Conservation (phyloP, 495 filamentous ascomycete genomes). For the Aspergillus campestris region DNA sequence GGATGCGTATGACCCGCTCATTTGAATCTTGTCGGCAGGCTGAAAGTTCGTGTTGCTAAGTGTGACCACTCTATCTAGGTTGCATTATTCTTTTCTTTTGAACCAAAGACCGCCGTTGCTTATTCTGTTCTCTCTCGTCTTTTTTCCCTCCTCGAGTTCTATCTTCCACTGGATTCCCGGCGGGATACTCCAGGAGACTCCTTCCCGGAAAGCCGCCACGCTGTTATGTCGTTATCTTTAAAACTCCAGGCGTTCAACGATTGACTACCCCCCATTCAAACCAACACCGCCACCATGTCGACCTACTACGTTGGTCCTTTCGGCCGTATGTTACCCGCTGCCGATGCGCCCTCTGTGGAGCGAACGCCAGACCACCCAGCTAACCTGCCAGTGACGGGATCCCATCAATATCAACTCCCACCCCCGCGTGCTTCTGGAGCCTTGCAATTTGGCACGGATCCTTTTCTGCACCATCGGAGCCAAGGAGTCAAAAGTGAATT, state of each 20-base stretch:
- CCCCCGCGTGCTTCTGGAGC: conserved; percentile 35
- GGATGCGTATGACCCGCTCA: too few relatives aligned
- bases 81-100: too few relatives aligned
- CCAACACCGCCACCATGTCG: conserved; percentile 27
- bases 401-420: conserved; percentile 42
- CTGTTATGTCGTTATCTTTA: conserved; percentile 1
- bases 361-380: conserved; percentile 24
- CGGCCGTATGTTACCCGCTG: conserved; percentile 40
- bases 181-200: too few relatives aligned
- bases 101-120: too few relatives aligned
- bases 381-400: conserved; percentile 29
- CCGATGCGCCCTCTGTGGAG: conserved; percentile 19
- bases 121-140: too few relatives aligned
- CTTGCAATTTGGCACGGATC: conserved; percentile 38
- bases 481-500: conserved; percentile 22
- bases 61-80: too few relatives aligned
- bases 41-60: too few relatives aligned
- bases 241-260: not conserved
- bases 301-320: conserved; percentile 39
- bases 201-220: not conserved
- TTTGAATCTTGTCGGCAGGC: too few relatives aligned
- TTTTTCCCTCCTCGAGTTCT: too few relatives aligned
- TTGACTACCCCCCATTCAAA: not conserved
- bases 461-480: conserved; percentile 26
- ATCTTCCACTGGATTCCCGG: too few relatives aligned